Evolutionary conservation across 768 basidiomycete genomes (phyloP), one percentile per base, ranked within the genome.

Genomic region (Auricularia heimuer): DNA sequence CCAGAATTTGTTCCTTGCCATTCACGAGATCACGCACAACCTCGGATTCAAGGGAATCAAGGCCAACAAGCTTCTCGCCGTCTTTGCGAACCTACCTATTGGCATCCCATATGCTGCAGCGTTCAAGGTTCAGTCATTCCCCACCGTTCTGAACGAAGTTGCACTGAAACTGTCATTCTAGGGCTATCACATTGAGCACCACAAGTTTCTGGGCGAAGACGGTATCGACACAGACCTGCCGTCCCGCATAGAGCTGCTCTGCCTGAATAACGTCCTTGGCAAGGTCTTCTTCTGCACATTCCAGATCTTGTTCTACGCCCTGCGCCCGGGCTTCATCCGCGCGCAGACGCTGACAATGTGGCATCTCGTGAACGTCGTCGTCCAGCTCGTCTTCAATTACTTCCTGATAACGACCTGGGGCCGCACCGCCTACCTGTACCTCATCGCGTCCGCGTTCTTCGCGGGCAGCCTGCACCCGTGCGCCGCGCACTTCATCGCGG

Each of bases 211-310:
- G 64, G 97, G 97, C 11, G 92, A 97, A 74, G 96, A 99, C 70
- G 94, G 93, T 2, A 85, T 98, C 64, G 97, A 99, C 72, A 94
- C 94, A 8, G 97, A 99, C 74, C 80, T 99, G 18, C 97, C 97
- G 3, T 92, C 94, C 2, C 81, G 80, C 60, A 64, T 96, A 0
- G 97, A 99, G 73, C 82, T 98, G 21, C 68, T 94, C 61, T 82
- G 88, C 61, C 80, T 99, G 67, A 94, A 94, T 76, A 98, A 97
- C 71, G 96, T 98, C 8, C 84, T 97, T 14, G 97, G 97, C 39
- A 99, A 99, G 75, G 92, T 95, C 1, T 98, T 99, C 76, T 99
- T 98, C 74, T 91, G 94, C 51, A 96, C 92, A 2, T 99, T 98
- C 78, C 97, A 99, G 78, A 93, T 99, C 66, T 76, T 99, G 65